Evolutionary conservation across 2,329 filamentous ascomycete genomes (phyloP).

Genomic region (Drechslerella dactyloides): DNA sequence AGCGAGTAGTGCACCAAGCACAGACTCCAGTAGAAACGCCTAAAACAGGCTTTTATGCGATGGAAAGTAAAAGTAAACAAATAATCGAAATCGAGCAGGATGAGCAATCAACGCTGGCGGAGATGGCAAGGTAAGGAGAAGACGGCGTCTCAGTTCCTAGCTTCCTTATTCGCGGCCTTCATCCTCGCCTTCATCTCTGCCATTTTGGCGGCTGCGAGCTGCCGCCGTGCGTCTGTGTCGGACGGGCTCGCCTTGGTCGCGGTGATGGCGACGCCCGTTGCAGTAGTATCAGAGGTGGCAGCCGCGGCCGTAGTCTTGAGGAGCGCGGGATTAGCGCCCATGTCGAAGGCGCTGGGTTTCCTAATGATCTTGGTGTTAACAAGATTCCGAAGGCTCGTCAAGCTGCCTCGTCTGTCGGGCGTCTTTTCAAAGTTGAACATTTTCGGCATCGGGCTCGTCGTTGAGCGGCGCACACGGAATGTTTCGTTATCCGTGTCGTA

Average conservation of each 20-base stretch:
- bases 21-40: no score
- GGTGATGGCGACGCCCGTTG: slow-evolving; percentile 34
- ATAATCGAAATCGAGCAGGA: no score
- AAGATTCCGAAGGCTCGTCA: slow-evolving; percentile 34
- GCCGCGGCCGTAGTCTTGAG: slow-evolving; percentile 40
- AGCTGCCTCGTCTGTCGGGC: slow-evolving; percentile 32
- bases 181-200: slow-evolving; percentile 49
- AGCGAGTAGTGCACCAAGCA: no score
- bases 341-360: slow-evolving; percentile 20
- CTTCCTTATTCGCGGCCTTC: slow-evolving; percentile 43
- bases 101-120: neutral
- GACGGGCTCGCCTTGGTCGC: slow-evolving; percentile 24
- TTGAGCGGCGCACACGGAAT: slow-evolving; percentile 11
- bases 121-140: neutral
- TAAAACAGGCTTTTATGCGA: no score
- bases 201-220: slow-evolving; percentile 44
- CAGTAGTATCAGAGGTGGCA: slow-evolving; percentile 23
- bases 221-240: slow-evolving; percentile 36
- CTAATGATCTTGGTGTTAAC: slow-evolving; percentile 29
- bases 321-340: slow-evolving; percentile 12
- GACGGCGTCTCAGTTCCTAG: slow-evolving; percentile 8
- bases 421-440: slow-evolving; percentile 46
- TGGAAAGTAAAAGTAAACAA: no score
- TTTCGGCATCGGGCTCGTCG: slow-evolving; percentile 44
- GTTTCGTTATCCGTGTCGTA: slow-evolving; percentile 38